Conservation (phyloP, 768 basidiomycete genomes). For the Mycena galericulata region DNA sequence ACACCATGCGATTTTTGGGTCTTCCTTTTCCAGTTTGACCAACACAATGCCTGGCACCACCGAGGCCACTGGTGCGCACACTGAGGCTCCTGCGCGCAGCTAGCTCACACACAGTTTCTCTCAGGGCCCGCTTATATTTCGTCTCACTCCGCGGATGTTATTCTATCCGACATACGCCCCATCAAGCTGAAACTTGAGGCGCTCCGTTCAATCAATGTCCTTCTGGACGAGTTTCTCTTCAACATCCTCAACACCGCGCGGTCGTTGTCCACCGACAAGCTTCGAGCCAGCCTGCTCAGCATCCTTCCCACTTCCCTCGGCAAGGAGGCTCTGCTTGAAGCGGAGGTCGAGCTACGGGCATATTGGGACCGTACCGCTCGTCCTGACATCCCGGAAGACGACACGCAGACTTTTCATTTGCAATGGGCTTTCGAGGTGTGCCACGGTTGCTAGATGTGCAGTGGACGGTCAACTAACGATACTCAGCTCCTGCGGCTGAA, state of each 20-base stretch:
- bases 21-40: constrained; percentile 31
- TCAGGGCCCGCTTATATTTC: constrained; percentile 85
- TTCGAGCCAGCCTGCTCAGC: constrained; percentile 78
- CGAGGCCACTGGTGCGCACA: constrained; percentile 55
- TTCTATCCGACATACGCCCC: constrained; percentile 94
- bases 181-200: constrained; percentile 85
- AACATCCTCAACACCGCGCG: constrained; percentile 74
- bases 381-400: constrained; percentile 57
- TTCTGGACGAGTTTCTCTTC: constrained; percentile 88
- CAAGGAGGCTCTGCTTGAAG: constrained; percentile 92
- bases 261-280: constrained; percentile 78
- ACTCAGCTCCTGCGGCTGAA: constrained; percentile 83
- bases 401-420: constrained; percentile 71
- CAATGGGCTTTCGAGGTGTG: constrained; percentile 83
- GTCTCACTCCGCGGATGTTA: constrained; percentile 86
- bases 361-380: constrained; percentile 83
- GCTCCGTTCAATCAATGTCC: constrained; percentile 81
- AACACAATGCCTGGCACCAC: constrained; percentile 58
- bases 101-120: constrained; percentile 17
- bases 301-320: constrained; percentile 85
- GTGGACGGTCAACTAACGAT: constrained; percentile 14
- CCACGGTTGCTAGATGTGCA: constrained; percentile 20
- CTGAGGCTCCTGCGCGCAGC: constrained; percentile 22
- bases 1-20: constrained; percentile 14
- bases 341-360: constrained; percentile 90